Conservation (phyloP, 495 filamentous ascomycete species). For the Penicillium cataractarum region DNA sequence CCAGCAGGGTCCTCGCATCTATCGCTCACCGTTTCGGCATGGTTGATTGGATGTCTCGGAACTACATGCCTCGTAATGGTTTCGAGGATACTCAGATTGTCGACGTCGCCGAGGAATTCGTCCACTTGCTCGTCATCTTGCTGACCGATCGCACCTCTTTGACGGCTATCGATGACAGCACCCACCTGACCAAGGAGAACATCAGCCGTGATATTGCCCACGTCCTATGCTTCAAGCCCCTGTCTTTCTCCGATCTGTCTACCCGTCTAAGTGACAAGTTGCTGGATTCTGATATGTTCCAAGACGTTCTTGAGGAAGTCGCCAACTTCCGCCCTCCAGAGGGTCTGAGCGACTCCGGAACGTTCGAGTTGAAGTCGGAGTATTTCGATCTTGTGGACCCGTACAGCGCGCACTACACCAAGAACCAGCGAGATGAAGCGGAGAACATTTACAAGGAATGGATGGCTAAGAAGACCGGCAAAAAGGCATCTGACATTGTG, state of each 20-base stretch:
- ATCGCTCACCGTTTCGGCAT: slow-evolving; percentile 91
- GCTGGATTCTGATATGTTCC: slow-evolving; percentile 73
- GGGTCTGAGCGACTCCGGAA: slow-evolving; percentile 87
- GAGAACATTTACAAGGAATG: slow-evolving; percentile 84
- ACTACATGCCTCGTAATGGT: slow-evolving; percentile 67
- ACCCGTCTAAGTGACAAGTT: slow-evolving; percentile 63
- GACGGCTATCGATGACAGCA: slow-evolving; percentile 68
- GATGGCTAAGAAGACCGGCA: slow-evolving; percentile 86
- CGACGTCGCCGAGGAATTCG: slow-evolving; percentile 93
- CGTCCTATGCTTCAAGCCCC: slow-evolving; percentile 91
- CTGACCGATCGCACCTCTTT: slow-evolving; percentile 86
- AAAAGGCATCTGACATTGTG: slow-evolving; percentile 80
- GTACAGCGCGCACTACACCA: slow-evolving; percentile 91
- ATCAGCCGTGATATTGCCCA: slow-evolving; percentile 91
- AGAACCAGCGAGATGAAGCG: slow-evolving; percentile 96
- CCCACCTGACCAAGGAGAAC: slow-evolving; percentile 64
- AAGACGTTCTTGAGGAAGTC: slow-evolving; percentile 87
- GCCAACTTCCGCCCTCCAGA: slow-evolving; percentile 87
- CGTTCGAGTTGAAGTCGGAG: slow-evolving; percentile 87
- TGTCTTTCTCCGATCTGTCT: slow-evolving; percentile 89
- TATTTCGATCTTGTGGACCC: slow-evolving; percentile 87
- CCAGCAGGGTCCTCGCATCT: slow-evolving; percentile 81
- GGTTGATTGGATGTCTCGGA: slow-evolving; percentile 83
- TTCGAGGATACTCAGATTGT: slow-evolving; percentile 85
- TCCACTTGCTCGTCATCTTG: slow-evolving; percentile 88